Percentiles rank a stretch among this genome's conserved stretches.
These are phyloP conservation scores for Cercophora samala DNA, from an alignment of 495 filamentous ascomycete genomes.

Conservation along the genomic window DNA sequence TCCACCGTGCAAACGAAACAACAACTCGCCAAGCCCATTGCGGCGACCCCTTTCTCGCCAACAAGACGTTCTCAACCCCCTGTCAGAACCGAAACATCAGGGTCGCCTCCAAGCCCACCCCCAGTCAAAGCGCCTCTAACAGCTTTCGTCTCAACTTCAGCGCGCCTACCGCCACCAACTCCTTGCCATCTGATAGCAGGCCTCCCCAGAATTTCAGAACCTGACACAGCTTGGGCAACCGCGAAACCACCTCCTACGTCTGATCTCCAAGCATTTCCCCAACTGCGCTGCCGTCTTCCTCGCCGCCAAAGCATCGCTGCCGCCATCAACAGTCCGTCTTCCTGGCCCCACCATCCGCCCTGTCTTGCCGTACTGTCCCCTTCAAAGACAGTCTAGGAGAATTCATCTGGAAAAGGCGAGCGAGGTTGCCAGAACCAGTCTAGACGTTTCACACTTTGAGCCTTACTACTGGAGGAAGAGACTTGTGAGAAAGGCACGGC, in stretches of 20 bases:
- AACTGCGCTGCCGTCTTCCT: conserved; percentile 8
- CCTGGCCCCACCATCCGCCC: not conserved
- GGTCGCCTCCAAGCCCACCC: conserved; percentile 29
- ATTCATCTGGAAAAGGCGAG: not conserved
- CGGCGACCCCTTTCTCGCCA: not conserved
- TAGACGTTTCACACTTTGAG: conserved; percentile 13
- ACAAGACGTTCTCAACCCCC: conserved; percentile 16
- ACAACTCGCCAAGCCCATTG: not conserved
- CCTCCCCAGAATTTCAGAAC: conserved; percentile 23
- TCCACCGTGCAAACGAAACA: not conserved
- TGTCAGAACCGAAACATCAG: conserved; percentile 42
- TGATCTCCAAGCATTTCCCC: conserved; percentile 29
- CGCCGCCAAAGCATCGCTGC: conserved; percentile 11
- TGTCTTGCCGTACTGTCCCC: not conserved
- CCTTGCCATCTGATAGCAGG: conserved; percentile 35
- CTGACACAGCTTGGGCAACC: conserved; percentile 40
- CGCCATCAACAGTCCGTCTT: not conserved
- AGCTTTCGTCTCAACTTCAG: conserved; percentile 43
- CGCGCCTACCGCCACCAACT: conserved; percentile 25
- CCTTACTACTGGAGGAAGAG: not conserved
- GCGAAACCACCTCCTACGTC: conserved; percentile 41
- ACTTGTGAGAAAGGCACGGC: conserved; percentile 10
- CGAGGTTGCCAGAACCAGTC: not conserved
- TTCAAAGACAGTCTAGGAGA: not conserved
- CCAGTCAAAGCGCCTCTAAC: conserved; percentile 43